A percentile compares a stretch with the other conserved stretches of the same genome.
These are phyloP conservation scores for Epichloe bromicola DNA, from an alignment of 2,329 filamentous ascomycete genomes.

Conservation along the genomic window DNA sequence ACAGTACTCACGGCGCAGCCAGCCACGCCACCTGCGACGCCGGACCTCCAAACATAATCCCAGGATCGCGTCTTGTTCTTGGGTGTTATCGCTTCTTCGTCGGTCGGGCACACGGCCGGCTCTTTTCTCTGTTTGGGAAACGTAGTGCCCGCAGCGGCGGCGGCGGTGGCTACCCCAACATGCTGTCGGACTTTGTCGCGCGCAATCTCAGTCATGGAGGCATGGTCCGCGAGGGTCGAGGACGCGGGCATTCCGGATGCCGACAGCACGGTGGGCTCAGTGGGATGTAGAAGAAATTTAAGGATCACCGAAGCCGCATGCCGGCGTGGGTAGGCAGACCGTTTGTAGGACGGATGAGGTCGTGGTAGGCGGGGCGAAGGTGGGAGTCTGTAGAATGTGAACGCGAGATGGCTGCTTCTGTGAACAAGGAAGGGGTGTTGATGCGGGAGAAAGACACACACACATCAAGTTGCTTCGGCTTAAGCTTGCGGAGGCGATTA, in stretches of 20 bases:
- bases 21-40: constrained; percentile 76
- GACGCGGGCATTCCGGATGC: constrained; percentile 38
- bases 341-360: neutral
- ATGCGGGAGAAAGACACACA: neutral
- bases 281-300: constrained; percentile 5
- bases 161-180: constrained; percentile 9
- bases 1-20: constrained; percentile 66
- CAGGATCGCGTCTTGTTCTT: constrained; percentile 48
- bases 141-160: constrained; percentile 6
- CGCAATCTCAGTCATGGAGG: constrained; percentile 41
- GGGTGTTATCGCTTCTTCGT: constrained; percentile 33
- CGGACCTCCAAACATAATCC: constrained; percentile 74
- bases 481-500: neutral
- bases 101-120: constrained; percentile 34
- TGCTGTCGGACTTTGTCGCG: constrained; percentile 20
- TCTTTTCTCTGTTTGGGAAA: constrained; percentile 15
- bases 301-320: constrained; percentile 11
- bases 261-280: constrained; percentile 2
- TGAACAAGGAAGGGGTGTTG: neutral
- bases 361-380: neutral
- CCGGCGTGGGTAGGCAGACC: neutral
- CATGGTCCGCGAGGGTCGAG: constrained; percentile 43
- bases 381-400: neutral
- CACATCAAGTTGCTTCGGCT: neutral
- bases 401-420: neutral